phyloP scores from a whole-genome alignment of 805 yeast species.

The Candida boleticola region DNA sequence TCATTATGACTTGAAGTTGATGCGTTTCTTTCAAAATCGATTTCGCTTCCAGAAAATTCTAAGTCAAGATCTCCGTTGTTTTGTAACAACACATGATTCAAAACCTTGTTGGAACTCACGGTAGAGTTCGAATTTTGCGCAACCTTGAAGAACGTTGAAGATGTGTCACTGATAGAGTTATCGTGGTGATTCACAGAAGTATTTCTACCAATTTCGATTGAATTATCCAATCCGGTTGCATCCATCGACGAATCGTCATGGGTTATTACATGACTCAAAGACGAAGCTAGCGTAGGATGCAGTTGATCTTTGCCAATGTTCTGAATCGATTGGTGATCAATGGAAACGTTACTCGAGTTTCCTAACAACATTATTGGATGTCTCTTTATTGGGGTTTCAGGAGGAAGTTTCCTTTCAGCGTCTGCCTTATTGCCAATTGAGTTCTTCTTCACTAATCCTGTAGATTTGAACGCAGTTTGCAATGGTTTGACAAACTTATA shows the following conservation, averaged over 20 bases:
- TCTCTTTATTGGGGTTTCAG: conserved; percentile 44
- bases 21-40: conserved; percentile 2
- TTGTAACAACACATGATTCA: conserved; percentile 7
- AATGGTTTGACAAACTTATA: conserved; percentile 77
- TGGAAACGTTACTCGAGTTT: conserved; percentile 9
- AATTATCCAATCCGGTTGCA: conserved; percentile 21
- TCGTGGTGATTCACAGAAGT: conserved; percentile 12
- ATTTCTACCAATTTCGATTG: conserved; percentile 43
- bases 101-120: conserved; percentile 12
- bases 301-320: not conserved
- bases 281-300: conserved; percentile 11
- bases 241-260: conserved; percentile 15
- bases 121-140: conserved; percentile 16
- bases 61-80: conserved; percentile 12
- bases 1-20: not conserved
- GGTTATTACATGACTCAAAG: conserved; percentile 17
- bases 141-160: conserved; percentile 31
- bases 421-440: conserved; percentile 15
- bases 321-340: conserved; percentile 1
- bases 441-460: conserved; percentile 64
- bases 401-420: conserved; percentile 31
- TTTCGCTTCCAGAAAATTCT: conserved; percentile 6
- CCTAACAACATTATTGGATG: conserved; percentile 38
- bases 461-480: conserved; percentile 77
- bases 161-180: conserved; percentile 28